phyloP scores from a whole-genome alignment of 192 early-diverging fungal genomes.

The Umbelopsis sp. region DNA sequence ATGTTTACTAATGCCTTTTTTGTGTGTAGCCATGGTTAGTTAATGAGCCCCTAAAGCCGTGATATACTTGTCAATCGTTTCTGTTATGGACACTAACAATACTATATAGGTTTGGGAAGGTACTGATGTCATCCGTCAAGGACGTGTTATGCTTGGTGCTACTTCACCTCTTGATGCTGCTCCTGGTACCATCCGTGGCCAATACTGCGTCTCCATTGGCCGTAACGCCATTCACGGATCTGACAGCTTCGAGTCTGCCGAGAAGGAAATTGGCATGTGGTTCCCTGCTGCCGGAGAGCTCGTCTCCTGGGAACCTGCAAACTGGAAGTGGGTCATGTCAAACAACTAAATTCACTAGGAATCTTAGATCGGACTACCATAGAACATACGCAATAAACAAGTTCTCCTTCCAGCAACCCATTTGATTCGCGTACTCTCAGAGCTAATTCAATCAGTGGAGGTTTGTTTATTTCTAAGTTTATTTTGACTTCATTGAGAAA shows the following conservation, averaged over 20 bases:
- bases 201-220: conserved; percentile 76
- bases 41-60: not conserved
- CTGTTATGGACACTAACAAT: conserved; percentile 15
- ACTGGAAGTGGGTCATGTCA: conserved; percentile 69
- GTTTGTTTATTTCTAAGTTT: too few species aligned
- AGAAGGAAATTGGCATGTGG: conserved; percentile 81
- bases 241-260: conserved; percentile 81
- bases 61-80: not conserved
- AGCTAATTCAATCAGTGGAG: not conserved
- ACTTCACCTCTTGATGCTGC: conserved; percentile 88
- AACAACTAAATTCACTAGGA: conserved; percentile 57
- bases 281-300: conserved; percentile 67
- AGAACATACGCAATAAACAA: too few species aligned
- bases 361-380: too few species aligned
- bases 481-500: too few species aligned
- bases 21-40: conserved; percentile 25
- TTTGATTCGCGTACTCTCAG: too few species aligned
- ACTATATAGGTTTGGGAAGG: conserved; percentile 83
- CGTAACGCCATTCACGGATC: conserved; percentile 90
- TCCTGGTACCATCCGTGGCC: conserved; percentile 90
- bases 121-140: conserved; percentile 84
- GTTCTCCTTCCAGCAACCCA: too few species aligned
- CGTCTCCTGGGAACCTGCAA: conserved; percentile 59
- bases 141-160: conserved; percentile 87
- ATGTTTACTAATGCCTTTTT: not conserved